These are phyloP conservation scores for Trichoderma pleuroti DNA, from an alignment of 2,329 filamentous ascomycete species.

Conservation along the genomic window DNA sequence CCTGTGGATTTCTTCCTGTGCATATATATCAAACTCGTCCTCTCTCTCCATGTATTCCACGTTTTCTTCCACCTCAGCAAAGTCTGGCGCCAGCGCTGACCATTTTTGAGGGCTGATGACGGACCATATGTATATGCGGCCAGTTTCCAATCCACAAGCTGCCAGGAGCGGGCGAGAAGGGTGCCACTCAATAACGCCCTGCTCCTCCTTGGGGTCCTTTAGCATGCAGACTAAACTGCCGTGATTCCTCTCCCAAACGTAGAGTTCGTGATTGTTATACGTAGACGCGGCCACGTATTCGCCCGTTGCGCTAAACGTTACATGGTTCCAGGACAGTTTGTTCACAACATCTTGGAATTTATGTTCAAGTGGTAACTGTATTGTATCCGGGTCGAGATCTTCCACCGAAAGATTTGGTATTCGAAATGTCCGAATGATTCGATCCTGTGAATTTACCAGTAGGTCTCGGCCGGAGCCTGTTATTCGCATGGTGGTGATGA, in stretches of 20 bases:
- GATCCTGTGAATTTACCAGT: slow-evolving; percentile 88
- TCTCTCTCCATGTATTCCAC: slow-evolving; percentile 94
- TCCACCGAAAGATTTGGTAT: slow-evolving; percentile 71
- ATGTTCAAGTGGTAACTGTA: slow-evolving; percentile 89
- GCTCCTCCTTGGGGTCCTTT: slow-evolving; percentile 93
- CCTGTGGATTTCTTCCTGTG: slow-evolving; percentile 90
- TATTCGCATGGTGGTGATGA: slow-evolving; percentile 83
- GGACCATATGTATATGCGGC: slow-evolving; percentile 93
- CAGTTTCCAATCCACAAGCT: slow-evolving; percentile 88
- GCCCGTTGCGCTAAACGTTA: slow-evolving; percentile 87
- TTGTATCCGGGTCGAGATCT: slow-evolving; percentile 75
- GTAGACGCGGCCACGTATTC: slow-evolving; percentile 97
- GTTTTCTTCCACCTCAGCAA: slow-evolving; percentile 96
- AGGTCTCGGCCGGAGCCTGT: slow-evolving; percentile 79
- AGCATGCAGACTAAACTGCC: slow-evolving; percentile 95
- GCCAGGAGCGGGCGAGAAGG: slow-evolving; percentile 82
- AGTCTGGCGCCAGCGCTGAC: slow-evolving; percentile 95
- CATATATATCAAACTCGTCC: slow-evolving; percentile 97
- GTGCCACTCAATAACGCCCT: slow-evolving; percentile 97
- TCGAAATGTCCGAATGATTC: slow-evolving; percentile 89
- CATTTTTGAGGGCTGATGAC: slow-evolving; percentile 93
- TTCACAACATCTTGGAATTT: slow-evolving; percentile 99
- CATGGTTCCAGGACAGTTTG: slow-evolving; percentile 91
- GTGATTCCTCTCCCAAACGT: slow-evolving; percentile 93
- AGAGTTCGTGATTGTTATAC: slow-evolving; percentile 97